Percentiles rank a stretch among this genome's conserved stretches.
phyloP scores from a whole-genome alignment of 2,329 filamentous ascomycete genomes.

The Alternaria arborescens region DNA sequence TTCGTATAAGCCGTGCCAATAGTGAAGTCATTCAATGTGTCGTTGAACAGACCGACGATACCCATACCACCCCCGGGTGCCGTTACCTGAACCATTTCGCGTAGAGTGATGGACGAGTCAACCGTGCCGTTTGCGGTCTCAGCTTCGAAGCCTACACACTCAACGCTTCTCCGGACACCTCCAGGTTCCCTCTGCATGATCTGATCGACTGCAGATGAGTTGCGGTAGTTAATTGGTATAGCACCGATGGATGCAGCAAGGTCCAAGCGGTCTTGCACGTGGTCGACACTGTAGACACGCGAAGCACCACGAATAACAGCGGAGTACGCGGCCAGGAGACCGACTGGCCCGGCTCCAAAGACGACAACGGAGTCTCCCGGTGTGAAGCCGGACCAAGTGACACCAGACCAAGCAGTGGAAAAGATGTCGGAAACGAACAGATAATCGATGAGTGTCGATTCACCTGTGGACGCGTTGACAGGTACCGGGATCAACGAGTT shows the following conservation, averaged over 20 bases:
- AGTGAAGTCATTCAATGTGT: constrained; percentile 7
- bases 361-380: constrained; percentile 42
- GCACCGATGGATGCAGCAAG: constrained; percentile 43
- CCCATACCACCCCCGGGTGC: constrained; percentile 40
- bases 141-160: constrained; percentile 17
- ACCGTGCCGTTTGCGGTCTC: constrained; percentile 29
- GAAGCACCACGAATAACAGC: constrained; percentile 45
- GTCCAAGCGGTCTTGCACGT: constrained; percentile 24
- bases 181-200: constrained; percentile 33
- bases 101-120: constrained; percentile 30
- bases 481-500: constrained; percentile 20
- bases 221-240: constrained; percentile 46
- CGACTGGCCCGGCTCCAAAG: constrained; percentile 50
- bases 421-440: constrained; percentile 42
- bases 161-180: constrained; percentile 17
- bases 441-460: constrained; percentile 20
- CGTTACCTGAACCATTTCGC: constrained; percentile 40
- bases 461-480: neutral
- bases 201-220: constrained; percentile 38
- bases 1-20: constrained; percentile 7
- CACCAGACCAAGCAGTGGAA: constrained; percentile 33
- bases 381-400: constrained; percentile 33
- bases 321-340: constrained; percentile 44
- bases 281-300: constrained; percentile 46
- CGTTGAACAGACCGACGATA: constrained; percentile 26